Conservation (phyloP, 176 grass and related monocot species). For the Alloteropsis semialata region DNA sequence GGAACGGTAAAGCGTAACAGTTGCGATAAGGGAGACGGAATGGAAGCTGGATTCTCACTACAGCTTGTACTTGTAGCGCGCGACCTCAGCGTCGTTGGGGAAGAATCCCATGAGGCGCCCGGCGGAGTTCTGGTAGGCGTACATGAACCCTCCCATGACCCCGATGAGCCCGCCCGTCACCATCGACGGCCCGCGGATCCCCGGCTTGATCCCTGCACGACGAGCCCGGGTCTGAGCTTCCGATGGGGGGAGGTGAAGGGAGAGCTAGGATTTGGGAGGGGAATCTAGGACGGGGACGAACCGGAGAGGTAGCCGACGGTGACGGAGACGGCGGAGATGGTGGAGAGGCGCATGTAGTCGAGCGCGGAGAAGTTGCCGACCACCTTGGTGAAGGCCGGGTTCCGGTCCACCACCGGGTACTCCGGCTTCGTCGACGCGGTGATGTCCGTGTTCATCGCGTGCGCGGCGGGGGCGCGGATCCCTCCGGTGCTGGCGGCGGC, state of each 20-base stretch:
- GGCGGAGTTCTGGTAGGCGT: slow-evolving; percentile 95
- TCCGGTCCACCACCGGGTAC: slow-evolving; percentile 92
- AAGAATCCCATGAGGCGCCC: slow-evolving; percentile 97
- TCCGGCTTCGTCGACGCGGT: slow-evolving; percentile 87
- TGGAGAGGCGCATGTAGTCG: slow-evolving; percentile 93
- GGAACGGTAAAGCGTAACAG: neutral
- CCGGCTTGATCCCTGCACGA: slow-evolving; percentile 84
- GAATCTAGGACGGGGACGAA: neutral
- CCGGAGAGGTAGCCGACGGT: slow-evolving; percentile 95
- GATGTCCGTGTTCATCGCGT: slow-evolving; percentile 89
- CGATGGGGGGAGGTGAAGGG: neutral
- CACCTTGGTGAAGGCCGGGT: slow-evolving; percentile 89
- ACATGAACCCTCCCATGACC: slow-evolving; percentile 93
- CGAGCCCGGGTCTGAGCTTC: neutral
- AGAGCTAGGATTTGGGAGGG: neutral
- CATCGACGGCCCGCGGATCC: slow-evolving; percentile 95
- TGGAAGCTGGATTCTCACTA: neutral
- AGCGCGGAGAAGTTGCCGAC: slow-evolving; percentile 90
- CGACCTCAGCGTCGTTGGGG: slow-evolving; percentile 86
- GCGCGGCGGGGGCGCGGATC: neutral
- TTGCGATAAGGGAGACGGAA: neutral
- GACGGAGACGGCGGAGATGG: slow-evolving; percentile 90
- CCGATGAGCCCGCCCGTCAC: slow-evolving; percentile 91
- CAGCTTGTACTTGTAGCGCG: slow-evolving; percentile 59
- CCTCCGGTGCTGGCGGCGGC: neutral